These are phyloP conservation scores for Bolboschoenoplectus hybrid DNA, from an alignment of 202 grass and related monocot genomes.

Conservation along the genomic window DNA sequence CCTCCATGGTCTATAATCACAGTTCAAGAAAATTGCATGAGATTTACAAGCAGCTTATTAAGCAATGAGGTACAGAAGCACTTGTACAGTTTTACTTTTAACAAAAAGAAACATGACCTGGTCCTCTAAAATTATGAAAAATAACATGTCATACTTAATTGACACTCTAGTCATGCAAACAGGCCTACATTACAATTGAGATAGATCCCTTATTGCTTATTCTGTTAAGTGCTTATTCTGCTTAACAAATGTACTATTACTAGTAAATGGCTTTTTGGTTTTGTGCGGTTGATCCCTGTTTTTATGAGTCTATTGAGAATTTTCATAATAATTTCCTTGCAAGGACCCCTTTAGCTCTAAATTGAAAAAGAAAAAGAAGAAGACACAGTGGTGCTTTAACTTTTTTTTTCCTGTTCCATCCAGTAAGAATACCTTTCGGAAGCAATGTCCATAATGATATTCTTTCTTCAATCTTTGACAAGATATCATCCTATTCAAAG, in stretches of 20 bases:
- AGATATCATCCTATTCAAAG: constrained; percentile 62
- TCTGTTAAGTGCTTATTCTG: not conserved
- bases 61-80: not conserved
- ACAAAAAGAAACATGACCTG: not conserved
- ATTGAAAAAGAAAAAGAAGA: not conserved
- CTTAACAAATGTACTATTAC: not conserved
- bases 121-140: not conserved
- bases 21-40: constrained; percentile 37
- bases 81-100: not conserved
- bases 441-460: constrained; percentile 91
- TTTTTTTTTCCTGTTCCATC: not conserved
- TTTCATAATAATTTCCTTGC: not conserved
- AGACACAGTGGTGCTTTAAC: not conserved
- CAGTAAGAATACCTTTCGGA: constrained; percentile 67
- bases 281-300: not conserved
- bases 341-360: not conserved
- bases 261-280: not conserved
- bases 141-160: not conserved
- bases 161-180: not conserved
- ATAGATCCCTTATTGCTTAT: not conserved
- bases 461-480: constrained; percentile 78
- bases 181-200: not conserved
- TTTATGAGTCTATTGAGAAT: not conserved
- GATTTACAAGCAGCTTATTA: not conserved
- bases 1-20: constrained; percentile 64